Base-by-base conservation (phyloP, 176 grass and related monocot genomes). In the Rhynchospora pubera region DNA sequence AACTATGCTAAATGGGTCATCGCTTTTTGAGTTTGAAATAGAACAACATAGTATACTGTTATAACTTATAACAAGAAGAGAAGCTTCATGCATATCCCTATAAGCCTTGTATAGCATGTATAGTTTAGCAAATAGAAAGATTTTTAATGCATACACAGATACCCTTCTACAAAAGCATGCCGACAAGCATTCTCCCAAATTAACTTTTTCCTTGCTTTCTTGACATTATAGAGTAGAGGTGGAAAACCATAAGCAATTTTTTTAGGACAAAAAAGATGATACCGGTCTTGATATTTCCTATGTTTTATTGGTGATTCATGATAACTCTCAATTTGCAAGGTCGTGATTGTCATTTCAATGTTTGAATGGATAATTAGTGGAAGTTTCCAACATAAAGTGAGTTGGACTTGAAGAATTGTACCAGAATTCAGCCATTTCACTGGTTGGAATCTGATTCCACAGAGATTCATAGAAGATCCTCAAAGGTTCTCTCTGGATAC, bases 391-490 rank as follows among this genome's bases (percentile, higher is more conserved):
- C 18, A 1, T 24, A 59, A 82, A 1, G 42, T 3, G 4, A 52
- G 11, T 62, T 10, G 19, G 76, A 50, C 23, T 30, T 55, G 30
- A 80, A 56, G 51, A 28, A 50, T 66, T 74, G 55, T 88, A 97
- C 95, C 90, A 94, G 90, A 94, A 88, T 77, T 94, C 85, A 68
- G 92, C 95, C 92, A 98, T 98, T 85, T 97, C 91, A 18, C 91
- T 97, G 19, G 91, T 90, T 45, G 94, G 94, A 79, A 94, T 98
- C 91, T 98, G 92, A 82, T 90, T 87, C 62, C 90, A 93, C 61
- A 98, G 32, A 21, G 90, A 94, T 82, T 98, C 89, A 28, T 98
- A 98, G 85, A 98, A 98, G 82, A 98, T 98, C 85, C 95, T 79
- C 55, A 98, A 90, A 13, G 95, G 95, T 78, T 98, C 90, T 57